Evolutionary conservation across 2,329 filamentous ascomycete species (phyloP).

Genomic region (Scleromitrula shiraiana): DNA sequence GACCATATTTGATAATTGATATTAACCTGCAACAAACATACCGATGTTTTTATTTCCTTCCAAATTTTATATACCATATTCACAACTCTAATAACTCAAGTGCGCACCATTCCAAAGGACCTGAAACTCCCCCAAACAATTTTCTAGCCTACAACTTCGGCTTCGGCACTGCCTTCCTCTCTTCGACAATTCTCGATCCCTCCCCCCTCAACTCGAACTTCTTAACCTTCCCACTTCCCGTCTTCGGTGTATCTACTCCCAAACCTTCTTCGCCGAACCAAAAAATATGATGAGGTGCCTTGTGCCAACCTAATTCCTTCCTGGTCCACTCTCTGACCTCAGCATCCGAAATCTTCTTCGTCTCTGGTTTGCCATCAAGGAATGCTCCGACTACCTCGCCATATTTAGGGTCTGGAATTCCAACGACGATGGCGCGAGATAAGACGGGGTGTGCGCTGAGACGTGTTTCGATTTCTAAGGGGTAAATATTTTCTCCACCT

Average conservation of each 20-base stretch:
- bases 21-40: too few relatives aligned
- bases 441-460: slow-evolving; percentile 49
- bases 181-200: slow-evolving; percentile 17
- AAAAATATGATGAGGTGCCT: slow-evolving; percentile 66
- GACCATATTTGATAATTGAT: too few relatives aligned
- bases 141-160: slow-evolving; percentile 2
- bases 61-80: too few relatives aligned
- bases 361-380: slow-evolving; percentile 53
- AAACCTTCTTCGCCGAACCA: slow-evolving; percentile 57
- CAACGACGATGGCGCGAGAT: slow-evolving; percentile 53
- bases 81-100: too few relatives aligned
- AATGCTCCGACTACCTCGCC: slow-evolving; percentile 62
- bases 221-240: slow-evolving; percentile 64
- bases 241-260: slow-evolving; percentile 46
- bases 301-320: slow-evolving; percentile 54
- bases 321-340: slow-evolving; percentile 57
- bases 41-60: too few relatives aligned
- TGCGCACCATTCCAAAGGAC: too few relatives aligned
- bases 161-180: slow-evolving; percentile 1
- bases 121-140: not conserved
- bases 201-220: slow-evolving; percentile 38
- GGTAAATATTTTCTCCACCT: slow-evolving; percentile 49
- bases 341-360: slow-evolving; percentile 53
- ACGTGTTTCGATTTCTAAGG: slow-evolving; percentile 63
- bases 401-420: slow-evolving; percentile 54